Evolutionary conservation across 148 eudicot species (phyloP).

Genomic region (Rhododendron ovatum): DNA sequence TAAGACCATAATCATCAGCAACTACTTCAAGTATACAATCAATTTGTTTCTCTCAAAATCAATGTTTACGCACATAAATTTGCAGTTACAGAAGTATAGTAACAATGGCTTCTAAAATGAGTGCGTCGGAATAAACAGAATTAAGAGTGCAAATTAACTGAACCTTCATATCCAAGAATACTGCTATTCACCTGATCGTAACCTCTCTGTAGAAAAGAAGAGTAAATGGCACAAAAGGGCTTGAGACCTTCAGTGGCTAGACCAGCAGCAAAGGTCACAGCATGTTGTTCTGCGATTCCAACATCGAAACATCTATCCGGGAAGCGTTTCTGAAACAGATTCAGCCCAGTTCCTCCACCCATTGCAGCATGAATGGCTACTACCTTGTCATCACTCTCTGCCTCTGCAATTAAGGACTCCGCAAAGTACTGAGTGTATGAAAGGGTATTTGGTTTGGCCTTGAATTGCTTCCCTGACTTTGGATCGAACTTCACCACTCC

Average conservation of each 20-base stretch:
- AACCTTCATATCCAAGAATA: neutral
- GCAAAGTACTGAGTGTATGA: constrained; percentile 40
- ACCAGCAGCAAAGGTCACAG: constrained; percentile 46
- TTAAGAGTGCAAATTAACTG: neutral
- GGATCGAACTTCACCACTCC: constrained; percentile 35
- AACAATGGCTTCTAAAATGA: neutral
- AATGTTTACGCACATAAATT: neutral
- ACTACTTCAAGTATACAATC: neutral
- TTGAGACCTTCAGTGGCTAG: constrained; percentile 42
- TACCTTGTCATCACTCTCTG: constrained; percentile 30
- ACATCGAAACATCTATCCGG: constrained; percentile 37
- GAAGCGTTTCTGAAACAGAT: constrained; percentile 25
- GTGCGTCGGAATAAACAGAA: neutral
- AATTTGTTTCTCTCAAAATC: neutral
- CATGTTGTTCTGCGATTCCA: constrained; percentile 47
- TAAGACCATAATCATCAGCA: neutral
- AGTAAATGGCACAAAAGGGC: constrained; percentile 43
- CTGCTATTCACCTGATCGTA: constrained; percentile 35
- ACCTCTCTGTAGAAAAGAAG: constrained; percentile 41
- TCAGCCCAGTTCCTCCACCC: constrained; percentile 47
- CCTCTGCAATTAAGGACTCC: constrained; percentile 38
- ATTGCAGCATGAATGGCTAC: constrained; percentile 47
- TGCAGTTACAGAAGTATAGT: neutral
- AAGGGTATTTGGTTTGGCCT: constrained; percentile 17
- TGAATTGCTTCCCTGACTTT: constrained; percentile 25